Evolutionary conservation across 2,329 filamentous ascomycete species (phyloP).

Genomic region (Coniochaeta ligniaria): DNA sequence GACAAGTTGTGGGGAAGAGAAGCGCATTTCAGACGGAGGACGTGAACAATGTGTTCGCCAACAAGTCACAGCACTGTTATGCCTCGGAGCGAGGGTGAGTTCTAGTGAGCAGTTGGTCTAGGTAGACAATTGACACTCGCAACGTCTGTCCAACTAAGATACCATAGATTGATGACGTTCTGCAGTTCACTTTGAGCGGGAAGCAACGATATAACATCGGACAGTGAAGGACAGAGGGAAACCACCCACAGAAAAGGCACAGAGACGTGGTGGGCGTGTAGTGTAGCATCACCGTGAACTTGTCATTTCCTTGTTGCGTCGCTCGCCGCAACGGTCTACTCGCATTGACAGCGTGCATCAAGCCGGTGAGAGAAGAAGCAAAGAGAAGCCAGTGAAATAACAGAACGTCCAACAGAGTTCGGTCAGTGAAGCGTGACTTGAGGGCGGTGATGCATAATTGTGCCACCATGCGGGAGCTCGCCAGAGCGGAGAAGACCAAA

Average conservation of each 20-base stretch:
- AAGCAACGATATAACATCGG: not conserved
- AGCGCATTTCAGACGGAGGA: not conserved
- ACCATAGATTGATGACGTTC: not conserved
- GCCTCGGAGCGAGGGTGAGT: not conserved
- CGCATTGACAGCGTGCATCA: not conserved
- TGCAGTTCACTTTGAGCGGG: not conserved
- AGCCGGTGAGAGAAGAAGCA: not conserved
- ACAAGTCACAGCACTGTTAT: too few relatives aligned
- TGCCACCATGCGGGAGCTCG: not conserved
- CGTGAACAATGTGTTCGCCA: too few relatives aligned
- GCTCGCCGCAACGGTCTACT: not conserved
- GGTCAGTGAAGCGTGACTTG: not conserved
- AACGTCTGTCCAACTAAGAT: not conserved
- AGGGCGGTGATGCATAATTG: not conserved
- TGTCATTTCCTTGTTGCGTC: not conserved
- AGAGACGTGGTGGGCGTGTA: not conserved
- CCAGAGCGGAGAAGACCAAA: not conserved
- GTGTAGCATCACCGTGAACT: not conserved
- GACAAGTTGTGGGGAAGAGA: conserved; percentile 9
- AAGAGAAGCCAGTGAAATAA: not conserved
- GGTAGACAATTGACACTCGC: not conserved
- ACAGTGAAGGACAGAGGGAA: not conserved
- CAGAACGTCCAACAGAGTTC: not conserved
- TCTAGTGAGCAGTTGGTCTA: not conserved
- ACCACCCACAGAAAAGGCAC: not conserved